A percentile compares a stretch with the other conserved stretches of the same genome.
Conservation (phyloP, 78 protist genomes). For the Blattamonas nauphoetae region DNA sequence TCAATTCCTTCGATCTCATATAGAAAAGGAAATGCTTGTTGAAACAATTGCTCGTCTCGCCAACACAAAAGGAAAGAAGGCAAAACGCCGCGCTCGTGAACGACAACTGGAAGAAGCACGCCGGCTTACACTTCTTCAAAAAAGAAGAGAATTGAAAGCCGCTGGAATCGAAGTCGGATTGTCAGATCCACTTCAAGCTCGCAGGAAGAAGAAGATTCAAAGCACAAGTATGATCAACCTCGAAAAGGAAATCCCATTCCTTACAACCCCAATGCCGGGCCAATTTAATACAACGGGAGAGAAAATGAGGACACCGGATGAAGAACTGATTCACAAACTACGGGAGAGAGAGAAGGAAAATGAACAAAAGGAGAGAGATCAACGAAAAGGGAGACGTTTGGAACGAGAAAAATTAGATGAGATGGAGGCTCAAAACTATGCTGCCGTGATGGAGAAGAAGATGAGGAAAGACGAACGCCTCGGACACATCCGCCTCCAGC, state of each 20-base stretch:
- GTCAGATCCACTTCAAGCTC: neutral
- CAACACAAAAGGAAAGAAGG: slow-evolving; percentile 96
- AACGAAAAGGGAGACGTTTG: neutral
- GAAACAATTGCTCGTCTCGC: slow-evolving; percentile 97
- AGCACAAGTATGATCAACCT: slow-evolving; percentile 46
- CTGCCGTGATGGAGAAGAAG: neutral
- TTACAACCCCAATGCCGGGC: slow-evolving; percentile 40
- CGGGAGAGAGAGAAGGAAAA: slow-evolving; percentile 28
- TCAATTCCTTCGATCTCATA: neutral
- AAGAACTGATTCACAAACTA: neutral
- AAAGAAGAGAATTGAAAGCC: slow-evolving; percentile 82
- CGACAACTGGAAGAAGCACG: slow-evolving; percentile 92
- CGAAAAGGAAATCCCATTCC: slow-evolving; percentile 59
- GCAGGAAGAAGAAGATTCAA: neutral
- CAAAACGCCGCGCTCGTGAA: slow-evolving; percentile 90
- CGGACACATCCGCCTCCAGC: neutral
- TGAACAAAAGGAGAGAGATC: neutral
- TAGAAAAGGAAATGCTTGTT: slow-evolving; percentile 89
- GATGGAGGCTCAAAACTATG: neutral
- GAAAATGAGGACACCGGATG: slow-evolving; percentile 20
- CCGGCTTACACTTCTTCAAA: slow-evolving; percentile 85
- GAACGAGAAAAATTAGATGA: neutral
- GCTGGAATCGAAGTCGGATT: slow-evolving; percentile 61
- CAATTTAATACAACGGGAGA: slow-evolving; percentile 40
- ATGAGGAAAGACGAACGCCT: neutral